A percentile compares a stretch with the other conserved stretches of the same genome.
phyloP scores from a whole-genome alignment of 805 yeast species.

The Suhomyces sp. region DNA sequence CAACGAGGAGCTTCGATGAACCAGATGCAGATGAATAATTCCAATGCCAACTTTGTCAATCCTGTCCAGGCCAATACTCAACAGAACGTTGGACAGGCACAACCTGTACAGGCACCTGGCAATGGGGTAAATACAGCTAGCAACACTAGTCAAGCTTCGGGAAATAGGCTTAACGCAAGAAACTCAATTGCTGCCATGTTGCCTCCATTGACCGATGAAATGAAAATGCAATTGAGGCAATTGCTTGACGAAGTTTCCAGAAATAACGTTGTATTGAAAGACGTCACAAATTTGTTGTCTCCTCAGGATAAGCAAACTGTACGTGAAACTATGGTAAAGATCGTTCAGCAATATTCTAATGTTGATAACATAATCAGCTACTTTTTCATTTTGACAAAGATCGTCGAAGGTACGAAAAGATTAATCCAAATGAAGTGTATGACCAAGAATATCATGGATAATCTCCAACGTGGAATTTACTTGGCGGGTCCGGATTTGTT shows the following conservation, averaged over 20 bases:
- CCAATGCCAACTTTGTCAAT: slow-evolving; percentile 2
- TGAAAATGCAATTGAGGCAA: slow-evolving; percentile 56
- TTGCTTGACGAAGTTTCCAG: slow-evolving; percentile 68
- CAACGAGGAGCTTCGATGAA: slow-evolving; percentile 11
- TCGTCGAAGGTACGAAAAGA: slow-evolving; percentile 70
- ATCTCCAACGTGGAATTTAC: slow-evolving; percentile 59
- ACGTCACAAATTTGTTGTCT: slow-evolving; percentile 58
- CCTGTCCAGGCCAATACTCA: neutral
- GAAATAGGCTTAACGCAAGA: neutral
- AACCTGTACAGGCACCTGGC: neutral
- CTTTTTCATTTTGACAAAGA: slow-evolving; percentile 72
- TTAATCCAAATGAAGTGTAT: slow-evolving; percentile 75
- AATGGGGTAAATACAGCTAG: neutral
- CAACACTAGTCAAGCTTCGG: neutral
- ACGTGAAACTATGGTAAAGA: slow-evolving; percentile 49
- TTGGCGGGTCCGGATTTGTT: slow-evolving; percentile 72
- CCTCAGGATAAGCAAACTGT: slow-evolving; percentile 64
- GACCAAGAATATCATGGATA: slow-evolving; percentile 73
- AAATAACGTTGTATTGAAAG: slow-evolving; percentile 63
- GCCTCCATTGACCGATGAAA: slow-evolving; percentile 54
- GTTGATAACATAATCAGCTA: slow-evolving; percentile 77
- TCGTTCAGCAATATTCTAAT: slow-evolving; percentile 60
- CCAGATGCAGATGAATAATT: slow-evolving; percentile 7
- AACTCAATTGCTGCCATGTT: slow-evolving; percentile 15
- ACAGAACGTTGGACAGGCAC: slow-evolving; percentile 13